These are phyloP conservation scores for Annulohypoxylon nitens DNA, from an alignment of 495 filamentous ascomycete species.

Conservation along the genomic window DNA sequence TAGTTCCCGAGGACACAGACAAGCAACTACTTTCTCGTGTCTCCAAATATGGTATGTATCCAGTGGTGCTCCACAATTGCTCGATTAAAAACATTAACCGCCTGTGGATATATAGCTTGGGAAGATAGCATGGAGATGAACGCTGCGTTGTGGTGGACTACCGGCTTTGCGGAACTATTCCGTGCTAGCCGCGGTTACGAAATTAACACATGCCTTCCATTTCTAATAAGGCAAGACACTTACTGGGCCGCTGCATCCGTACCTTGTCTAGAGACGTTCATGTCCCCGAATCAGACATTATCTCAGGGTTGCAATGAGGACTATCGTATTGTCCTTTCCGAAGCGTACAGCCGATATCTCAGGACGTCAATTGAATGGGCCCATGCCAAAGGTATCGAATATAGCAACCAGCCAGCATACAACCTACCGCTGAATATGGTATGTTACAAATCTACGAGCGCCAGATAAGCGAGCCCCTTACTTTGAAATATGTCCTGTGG, in stretches of 20 bases:
- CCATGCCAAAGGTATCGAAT: neutral
- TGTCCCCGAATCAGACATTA: neutral
- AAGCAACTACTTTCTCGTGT: neutral
- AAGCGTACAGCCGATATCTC: neutral
- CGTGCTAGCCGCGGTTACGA: neutral
- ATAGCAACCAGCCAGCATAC: neutral
- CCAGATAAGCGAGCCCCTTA: neutral
- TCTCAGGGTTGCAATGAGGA: neutral
- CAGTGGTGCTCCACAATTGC: neutral
- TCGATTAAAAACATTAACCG: neutral
- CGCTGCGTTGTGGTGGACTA: neutral
- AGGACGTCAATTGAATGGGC: neutral
- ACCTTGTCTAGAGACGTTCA: neutral
- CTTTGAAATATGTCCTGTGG: too few species aligned
- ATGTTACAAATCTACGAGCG: neutral
- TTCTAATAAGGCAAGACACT: neutral
- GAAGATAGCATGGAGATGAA: neutral
- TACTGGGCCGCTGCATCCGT: neutral
- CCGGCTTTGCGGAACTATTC: neutral
- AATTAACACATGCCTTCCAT: neutral
- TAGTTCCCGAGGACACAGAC: neutral
- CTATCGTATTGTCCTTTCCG: neutral
- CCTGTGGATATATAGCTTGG: neutral
- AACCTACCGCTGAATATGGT: neutral
- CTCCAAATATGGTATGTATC: neutral